These are phyloP conservation scores for Lachnum nothofagi DNA, from an alignment of 2,329 filamentous ascomycete species.

Conservation along the genomic window DNA sequence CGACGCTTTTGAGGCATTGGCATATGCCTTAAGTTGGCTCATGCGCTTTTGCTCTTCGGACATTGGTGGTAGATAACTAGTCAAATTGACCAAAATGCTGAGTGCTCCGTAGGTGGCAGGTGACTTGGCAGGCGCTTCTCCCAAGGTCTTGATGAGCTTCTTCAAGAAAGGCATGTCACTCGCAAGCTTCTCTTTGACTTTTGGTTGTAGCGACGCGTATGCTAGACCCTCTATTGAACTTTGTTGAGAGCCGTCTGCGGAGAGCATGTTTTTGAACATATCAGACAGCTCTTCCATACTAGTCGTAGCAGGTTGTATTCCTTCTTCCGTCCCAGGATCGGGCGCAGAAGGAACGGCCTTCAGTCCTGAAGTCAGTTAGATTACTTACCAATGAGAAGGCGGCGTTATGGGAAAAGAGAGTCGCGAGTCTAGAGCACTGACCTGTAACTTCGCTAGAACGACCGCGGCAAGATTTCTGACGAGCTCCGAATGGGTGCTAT, in stretches of 20 bases:
- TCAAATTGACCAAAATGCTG: constrained; percentile 81
- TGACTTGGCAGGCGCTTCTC: constrained; percentile 55
- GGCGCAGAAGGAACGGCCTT: constrained; percentile 31
- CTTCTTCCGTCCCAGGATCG: constrained; percentile 33
- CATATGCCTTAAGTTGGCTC: constrained; percentile 87
- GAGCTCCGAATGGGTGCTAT: constrained; percentile 49
- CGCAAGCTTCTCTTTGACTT: constrained; percentile 75
- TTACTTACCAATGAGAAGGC: constrained; percentile 22
- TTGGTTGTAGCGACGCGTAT: constrained; percentile 81
- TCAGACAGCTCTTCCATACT: constrained; percentile 61
- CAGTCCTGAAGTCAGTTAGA: constrained; percentile 33
- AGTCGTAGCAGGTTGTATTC: constrained; percentile 47
- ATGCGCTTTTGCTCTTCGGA: constrained; percentile 92
- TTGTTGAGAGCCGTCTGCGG: constrained; percentile 54
- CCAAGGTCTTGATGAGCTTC: constrained; percentile 60
- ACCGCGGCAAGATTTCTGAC: constrained; percentile 66
- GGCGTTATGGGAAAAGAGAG: constrained; percentile 10
- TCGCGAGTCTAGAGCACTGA: constrained; percentile 36
- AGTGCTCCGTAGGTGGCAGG: constrained; percentile 78
- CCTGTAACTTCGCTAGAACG: constrained; percentile 66
- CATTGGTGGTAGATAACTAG: constrained; percentile 68
- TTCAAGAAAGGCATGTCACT: constrained; percentile 64
- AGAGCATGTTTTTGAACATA: constrained; percentile 63
- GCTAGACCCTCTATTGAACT: constrained; percentile 85
- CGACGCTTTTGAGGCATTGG: constrained; percentile 71